Base-by-base conservation (phyloP, 148 eudicot genomes). In the Hydrangea macrophylla region DNA sequence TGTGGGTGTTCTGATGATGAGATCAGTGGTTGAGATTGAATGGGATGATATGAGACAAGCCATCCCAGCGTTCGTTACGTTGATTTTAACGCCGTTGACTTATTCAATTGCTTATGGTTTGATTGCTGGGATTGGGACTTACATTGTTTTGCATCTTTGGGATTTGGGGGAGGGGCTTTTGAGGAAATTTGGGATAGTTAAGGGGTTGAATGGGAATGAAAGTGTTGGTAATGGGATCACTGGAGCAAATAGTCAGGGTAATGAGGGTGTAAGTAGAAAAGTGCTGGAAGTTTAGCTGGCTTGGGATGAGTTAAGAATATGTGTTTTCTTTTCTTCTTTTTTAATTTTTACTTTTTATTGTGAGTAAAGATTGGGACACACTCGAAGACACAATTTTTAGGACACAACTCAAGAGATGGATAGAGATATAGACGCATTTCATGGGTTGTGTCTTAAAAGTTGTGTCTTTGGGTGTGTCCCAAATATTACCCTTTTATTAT, bases 1-100 rank as follows among this genome's bases (percentile, higher is more conserved):
- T 48, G 98, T 90, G 30, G 98, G 98, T 9, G 98, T 90, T 3
- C 22, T 93, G 77, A 93, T 93, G 96, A 93, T 93, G 92, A 80
- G 35, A 57, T 75, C 98, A n/a, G 90, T 90, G 78, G 85, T 83
- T 54, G 98, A 93, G 74, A 85, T 93, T n/a, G 76, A 90, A 2
- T 93, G 98, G 98, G 79, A 74, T 7, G 92, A 93, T 13, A 90
- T 93, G 98, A 75, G 79, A 60, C 79, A 93, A 78, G 98, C 95
- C 9, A 88, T 93, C 1, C 98, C 96, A 62, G 98, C 96, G 25
- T 93, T 93, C 62, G 65, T 90, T 35, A 93, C 98, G 48, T 17
- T 93, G 68, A 86, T 90, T 9, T 61, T 93, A 62, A 93, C 83
- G 92, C 98, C 98, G 13, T 67, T 93, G 70, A 93, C 98, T 2